Evolutionary conservation across 2,329 filamentous ascomycete species (phyloP).

Genomic region (Pleomassaria siparia): DNA sequence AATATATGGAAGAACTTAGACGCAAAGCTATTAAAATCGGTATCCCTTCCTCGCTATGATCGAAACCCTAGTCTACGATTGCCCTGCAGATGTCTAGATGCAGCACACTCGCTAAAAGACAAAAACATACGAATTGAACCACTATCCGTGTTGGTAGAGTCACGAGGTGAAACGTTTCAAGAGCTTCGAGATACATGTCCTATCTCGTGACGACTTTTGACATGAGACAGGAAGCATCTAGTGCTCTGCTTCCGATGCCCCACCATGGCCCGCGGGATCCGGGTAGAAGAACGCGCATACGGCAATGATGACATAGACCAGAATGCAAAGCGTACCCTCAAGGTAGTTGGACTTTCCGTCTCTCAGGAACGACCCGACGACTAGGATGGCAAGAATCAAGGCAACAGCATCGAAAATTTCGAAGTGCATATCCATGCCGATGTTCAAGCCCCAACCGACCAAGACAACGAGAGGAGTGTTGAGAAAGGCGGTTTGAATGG

Average conservation of each 20-base stretch:
- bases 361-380: conserved; percentile 82
- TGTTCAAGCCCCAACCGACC: conserved; percentile 75
- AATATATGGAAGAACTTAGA: not conserved
- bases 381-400: conserved; percentile 79
- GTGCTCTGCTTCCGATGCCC: conserved; percentile 4
- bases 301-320: conserved; percentile 66
- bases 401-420: conserved; percentile 83
- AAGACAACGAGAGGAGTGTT: conserved; percentile 83
- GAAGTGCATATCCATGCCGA: conserved; percentile 77
- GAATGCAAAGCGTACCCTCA: conserved; percentile 78
- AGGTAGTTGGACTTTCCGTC: conserved; percentile 91
- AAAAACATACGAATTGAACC: not conserved
- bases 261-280: conserved; percentile 43
- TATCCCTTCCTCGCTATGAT: conserved; percentile 20
- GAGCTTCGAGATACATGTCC: no score
- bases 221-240: not conserved
- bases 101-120: conserved; percentile 1
- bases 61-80: not conserved
- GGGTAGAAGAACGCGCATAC: conserved; percentile 65
- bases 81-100: not conserved
- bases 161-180: no score
- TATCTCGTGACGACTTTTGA: no score
- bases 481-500: conserved; percentile 85
- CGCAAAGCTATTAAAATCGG: conserved; percentile 5
- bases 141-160: no score